phyloP scores from a whole-genome alignment of 2,329 filamentous ascomycete genomes.

The Aspergillus transmontanensis region DNA sequence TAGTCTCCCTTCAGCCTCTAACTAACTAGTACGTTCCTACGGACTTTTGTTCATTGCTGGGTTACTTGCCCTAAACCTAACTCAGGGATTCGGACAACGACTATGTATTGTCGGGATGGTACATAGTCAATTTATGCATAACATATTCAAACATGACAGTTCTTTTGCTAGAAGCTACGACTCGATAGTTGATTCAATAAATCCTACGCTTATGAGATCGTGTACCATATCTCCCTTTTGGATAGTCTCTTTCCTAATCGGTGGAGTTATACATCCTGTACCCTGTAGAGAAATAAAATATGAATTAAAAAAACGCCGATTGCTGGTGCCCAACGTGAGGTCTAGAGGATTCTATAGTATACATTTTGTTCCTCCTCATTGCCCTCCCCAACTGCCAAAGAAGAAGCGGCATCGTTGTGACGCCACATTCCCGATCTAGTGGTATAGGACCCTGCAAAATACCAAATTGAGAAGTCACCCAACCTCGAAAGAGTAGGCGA shows the following conservation, averaged over 20 bases:
- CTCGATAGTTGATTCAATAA: slow-evolving; percentile 4
- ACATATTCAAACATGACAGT: not conserved
- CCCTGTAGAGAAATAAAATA: not conserved
- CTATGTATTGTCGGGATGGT: not conserved
- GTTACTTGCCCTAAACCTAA: not conserved
- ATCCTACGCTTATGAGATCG: not conserved
- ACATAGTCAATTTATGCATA: not conserved
- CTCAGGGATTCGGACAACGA: not conserved
- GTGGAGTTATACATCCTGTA: not conserved
- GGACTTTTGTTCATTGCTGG: not conserved
- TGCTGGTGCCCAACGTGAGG: not conserved
- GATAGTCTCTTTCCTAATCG: not conserved
- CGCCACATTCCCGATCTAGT: not conserved
- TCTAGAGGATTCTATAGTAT: not conserved
- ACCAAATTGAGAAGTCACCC: not conserved
- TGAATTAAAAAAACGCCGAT: not conserved
- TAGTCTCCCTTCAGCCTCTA: not conserved
- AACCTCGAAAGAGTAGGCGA: not conserved
- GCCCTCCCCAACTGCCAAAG: not conserved
- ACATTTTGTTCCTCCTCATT: not conserved
- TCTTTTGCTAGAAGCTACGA: not conserved
- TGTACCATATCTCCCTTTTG: not conserved
- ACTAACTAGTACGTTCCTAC: not conserved
- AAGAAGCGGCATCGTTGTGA: not conserved
- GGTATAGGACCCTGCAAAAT: not conserved